Conservation (phyloP, 225 moss, liverwort and hornwort species). For the Pseudisothecium myosuroides region DNA sequence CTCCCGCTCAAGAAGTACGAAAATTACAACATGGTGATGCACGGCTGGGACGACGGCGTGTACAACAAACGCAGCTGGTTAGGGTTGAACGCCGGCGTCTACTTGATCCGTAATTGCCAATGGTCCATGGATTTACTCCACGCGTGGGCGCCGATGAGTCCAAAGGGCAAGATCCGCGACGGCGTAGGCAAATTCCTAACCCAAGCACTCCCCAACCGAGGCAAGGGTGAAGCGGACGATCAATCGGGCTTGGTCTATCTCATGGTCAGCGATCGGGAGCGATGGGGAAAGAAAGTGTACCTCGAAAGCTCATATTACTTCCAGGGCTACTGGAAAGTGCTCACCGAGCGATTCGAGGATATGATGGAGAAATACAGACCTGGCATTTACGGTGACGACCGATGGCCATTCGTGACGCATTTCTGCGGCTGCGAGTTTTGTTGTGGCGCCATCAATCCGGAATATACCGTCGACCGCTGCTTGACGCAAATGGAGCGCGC, state of each 20-base stretch:
- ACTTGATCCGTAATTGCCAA: conserved; percentile 33
- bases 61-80: conserved; percentile 30
- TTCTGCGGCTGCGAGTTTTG: conserved; percentile 96
- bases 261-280: conserved; percentile 14
- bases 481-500: conserved; percentile 79
- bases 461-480: conserved; percentile 62
- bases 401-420: conserved; percentile 93
- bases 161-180: conserved; percentile 22
- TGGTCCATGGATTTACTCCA: conserved; percentile 56
- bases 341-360: conserved; percentile 66
- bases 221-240: conserved; percentile 32
- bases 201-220: conserved; percentile 21
- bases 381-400: conserved; percentile 59
- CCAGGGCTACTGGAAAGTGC: conserved; percentile 75
- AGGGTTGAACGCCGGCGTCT: conserved; percentile 39
- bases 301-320: conserved; percentile 75
- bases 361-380: conserved; percentile 73
- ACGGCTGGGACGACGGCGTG: conserved; percentile 19
- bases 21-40: conserved; percentile 46
- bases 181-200: neutral
- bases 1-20: conserved; percentile 30
- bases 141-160: conserved; percentile 44
- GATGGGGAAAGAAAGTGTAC: conserved; percentile 44
- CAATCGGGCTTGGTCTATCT: conserved; percentile 37
- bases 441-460: conserved; percentile 57